Conservation (phyloP, 2,329 filamentous ascomycete species). For the Cyanodermella asteris region DNA sequence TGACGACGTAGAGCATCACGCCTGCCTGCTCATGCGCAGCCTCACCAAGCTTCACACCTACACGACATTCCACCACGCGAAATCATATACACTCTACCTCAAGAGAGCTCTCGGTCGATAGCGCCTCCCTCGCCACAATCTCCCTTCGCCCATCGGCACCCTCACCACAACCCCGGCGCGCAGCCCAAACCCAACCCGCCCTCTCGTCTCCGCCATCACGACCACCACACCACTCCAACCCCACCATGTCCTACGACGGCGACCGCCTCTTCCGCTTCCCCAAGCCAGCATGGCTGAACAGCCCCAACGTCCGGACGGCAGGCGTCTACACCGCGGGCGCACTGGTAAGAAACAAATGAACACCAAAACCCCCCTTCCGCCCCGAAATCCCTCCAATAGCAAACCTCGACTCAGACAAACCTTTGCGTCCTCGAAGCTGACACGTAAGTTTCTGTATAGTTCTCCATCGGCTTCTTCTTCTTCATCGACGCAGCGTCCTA, state of each 20-base stretch:
- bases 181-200: too few species aligned
- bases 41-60: too few species aligned
- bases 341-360: conserved; percentile 39
- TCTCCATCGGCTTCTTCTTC: conserved; percentile 47
- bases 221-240: neutral
- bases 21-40: too few species aligned
- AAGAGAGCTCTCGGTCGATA: too few species aligned
- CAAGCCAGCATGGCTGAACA: conserved; percentile 45
- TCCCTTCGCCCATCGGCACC: too few species aligned
- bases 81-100: too few species aligned
- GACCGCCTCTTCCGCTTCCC: conserved; percentile 44
- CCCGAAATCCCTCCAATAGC: conserved; percentile 2
- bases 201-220: too few species aligned
- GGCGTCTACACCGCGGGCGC: conserved; percentile 46
- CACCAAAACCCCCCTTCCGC: conserved; percentile 3
- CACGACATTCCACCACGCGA: too few species aligned
- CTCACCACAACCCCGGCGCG: too few species aligned
- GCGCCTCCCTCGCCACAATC: too few species aligned
- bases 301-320: conserved; percentile 37
- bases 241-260: conserved; percentile 17
- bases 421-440: conserved; percentile 1
- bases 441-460: conserved; percentile 24
- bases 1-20: too few species aligned
- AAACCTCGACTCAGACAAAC: conserved; percentile 2
- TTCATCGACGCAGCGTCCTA: conserved; percentile 44